Conservation (phyloP, 768 basidiomycete species). For the Psilocybe tampanensis region DNA sequence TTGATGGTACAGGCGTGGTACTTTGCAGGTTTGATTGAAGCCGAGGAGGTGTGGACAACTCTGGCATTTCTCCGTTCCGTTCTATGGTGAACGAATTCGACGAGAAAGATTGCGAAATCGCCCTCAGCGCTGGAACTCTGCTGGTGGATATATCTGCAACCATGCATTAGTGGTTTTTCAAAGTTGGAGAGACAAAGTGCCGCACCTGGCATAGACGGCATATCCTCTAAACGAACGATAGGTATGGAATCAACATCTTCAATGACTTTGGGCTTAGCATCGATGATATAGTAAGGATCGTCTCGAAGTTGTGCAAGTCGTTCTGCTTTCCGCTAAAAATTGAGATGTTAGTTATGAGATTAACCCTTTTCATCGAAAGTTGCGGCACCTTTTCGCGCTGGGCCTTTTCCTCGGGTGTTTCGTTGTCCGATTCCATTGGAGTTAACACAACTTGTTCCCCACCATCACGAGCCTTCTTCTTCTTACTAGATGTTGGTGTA, state of each 20-base stretch:
- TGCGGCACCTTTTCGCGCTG: slow-evolving; percentile 61
- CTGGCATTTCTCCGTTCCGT: slow-evolving; percentile 85
- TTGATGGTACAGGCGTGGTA: slow-evolving; percentile 24
- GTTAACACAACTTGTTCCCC: slow-evolving; percentile 35
- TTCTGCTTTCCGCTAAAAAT: slow-evolving; percentile 68
- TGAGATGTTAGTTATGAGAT: not conserved
- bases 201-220: slow-evolving; percentile 47
- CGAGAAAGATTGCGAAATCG: slow-evolving; percentile 39
- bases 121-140: slow-evolving; percentile 47
- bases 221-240: slow-evolving; percentile 79
- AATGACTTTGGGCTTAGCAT: slow-evolving; percentile 48
- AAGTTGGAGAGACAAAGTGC: not conserved
- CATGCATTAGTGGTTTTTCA: not conserved
- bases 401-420: slow-evolving; percentile 60
- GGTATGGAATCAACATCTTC: slow-evolving; percentile 88
- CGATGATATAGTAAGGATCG: slow-evolving; percentile 91
- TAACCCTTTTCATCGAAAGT: not conserved
- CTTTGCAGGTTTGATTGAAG: slow-evolving; percentile 23
- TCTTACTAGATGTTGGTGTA: slow-evolving; percentile 25
- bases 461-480: slow-evolving; percentile 36
- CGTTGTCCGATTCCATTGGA: slow-evolving; percentile 40
- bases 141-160: slow-evolving; percentile 30
- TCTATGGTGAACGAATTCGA: slow-evolving; percentile 65
- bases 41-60: slow-evolving; percentile 37
- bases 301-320: slow-evolving; percentile 75